Base-by-base conservation (phyloP, 345 rosid species). In the Adansonia digitata region DNA sequence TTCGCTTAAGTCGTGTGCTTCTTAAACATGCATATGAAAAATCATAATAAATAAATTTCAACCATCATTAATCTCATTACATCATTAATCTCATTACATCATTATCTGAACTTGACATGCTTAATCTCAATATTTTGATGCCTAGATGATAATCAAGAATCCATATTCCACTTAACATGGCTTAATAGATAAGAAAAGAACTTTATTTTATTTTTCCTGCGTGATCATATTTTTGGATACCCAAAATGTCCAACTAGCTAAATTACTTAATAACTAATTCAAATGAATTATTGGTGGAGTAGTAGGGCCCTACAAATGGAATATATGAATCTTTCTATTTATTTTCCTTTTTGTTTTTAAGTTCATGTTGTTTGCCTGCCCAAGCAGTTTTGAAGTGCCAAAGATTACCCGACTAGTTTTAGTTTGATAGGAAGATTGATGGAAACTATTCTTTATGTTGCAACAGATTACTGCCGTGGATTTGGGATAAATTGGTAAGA, bases 111-210 rank as follows among this genome's bases (percentile, higher is more conserved):
- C 3, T 18, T 4, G 15, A 7, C 11, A 26, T 42, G 34, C 70
- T 65, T 63, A 40, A 65, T 10, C 51, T 40, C 11, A 66, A 13
- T 24, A 22, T 22, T 46, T 15, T 45, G 56, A 46, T 46, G 72
- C 56, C 24, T 18, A 9, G n/a, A 48, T 46, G 72, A 69, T 69
- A 48, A 69, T 48, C 26, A 29, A 69, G 57, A 69, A 69, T 69
- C 57, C 15, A 27, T 29, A 11, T 45, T 46, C 15, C 8, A 27
- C 24, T 48, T 66, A 29, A 48, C 40, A 27, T 15, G 40, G 17
- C 57, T 24, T 42, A 42, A 65, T 11, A 40, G 18, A 65, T 65
- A 5, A 65, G 49, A 65, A 24, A 42, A 42, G 12, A 10, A 65
- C 12, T 65, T 40, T 40, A 7, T 11, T 40, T 20, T 20, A 17